These are phyloP conservation scores for Saccharum hybrid DNA, from an alignment of 202 grass and related monocot species.

Conservation along the genomic window DNA sequence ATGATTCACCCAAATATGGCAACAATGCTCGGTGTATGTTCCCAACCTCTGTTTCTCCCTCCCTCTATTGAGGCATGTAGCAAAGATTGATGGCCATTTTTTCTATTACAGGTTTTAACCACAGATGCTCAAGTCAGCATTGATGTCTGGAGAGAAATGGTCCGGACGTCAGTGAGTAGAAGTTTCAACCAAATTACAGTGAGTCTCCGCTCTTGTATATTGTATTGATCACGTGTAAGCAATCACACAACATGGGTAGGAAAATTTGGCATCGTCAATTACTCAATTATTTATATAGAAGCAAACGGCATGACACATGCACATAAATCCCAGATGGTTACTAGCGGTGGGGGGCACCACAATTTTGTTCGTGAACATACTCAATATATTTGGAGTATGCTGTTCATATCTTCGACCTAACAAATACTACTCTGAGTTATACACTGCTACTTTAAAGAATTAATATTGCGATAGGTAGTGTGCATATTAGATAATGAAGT, in stretches of 20 bases:
- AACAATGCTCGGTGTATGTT: constrained; percentile 91
- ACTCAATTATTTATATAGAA: constrained; percentile 20
- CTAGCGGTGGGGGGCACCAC: neutral
- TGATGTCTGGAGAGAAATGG: constrained; percentile 90
- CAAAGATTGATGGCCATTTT: constrained; percentile 22
- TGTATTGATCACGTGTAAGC: neutral
- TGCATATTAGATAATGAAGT: neutral
- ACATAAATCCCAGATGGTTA: constrained; percentile 2
- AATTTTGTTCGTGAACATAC: constrained; percentile 20
- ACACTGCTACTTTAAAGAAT: neutral
- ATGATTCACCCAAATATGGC: constrained; percentile 99
- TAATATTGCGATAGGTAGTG: constrained; percentile 6
- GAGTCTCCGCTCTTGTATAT: constrained; percentile 45
- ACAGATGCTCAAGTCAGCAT: constrained; percentile 85
- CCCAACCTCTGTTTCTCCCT: constrained; percentile 33
- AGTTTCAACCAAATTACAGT: constrained; percentile 99
- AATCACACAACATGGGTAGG: constrained; percentile 16
- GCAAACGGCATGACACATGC: neutral
- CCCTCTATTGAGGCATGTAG: constrained; percentile 35
- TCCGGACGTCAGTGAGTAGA: constrained; percentile 77
- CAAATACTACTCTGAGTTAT: neutral
- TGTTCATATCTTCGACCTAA: neutral
- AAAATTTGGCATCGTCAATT: neutral
- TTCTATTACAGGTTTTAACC: constrained; percentile 78
- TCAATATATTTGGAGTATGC: neutral